Evolutionary conservation across 176 grass and related monocot species (phyloP), one percentile per base, ranked within the genome.

Genomic region (Canna indica): DNA sequence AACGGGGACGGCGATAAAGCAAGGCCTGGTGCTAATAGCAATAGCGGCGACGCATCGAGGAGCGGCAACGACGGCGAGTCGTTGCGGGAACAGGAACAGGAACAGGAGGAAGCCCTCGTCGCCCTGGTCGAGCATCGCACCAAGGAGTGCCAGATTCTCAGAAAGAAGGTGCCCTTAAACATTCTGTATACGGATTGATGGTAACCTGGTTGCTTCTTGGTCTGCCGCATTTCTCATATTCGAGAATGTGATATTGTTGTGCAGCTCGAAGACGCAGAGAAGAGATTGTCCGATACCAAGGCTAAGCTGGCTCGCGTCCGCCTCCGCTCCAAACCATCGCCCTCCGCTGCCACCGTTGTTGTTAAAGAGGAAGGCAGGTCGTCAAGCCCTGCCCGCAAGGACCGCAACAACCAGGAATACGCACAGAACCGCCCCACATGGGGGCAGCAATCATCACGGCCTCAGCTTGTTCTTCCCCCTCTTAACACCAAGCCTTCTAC

Each of bases 191-290:
- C 10, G 27, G 3, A 12, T 59, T 69, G 25, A 68, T 67, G 1
- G 5, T 16, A 24, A 1, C 24, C 4, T 36, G 35, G 36, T 39
- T 32, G 3, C 35, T 72, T 56, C 14, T 36, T 26, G 7, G 26
- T 15, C 16, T 30, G 22, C 33, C 6, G 7, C 41, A n/a, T 22
- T n/a, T 26, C 35, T 67, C 35, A 24, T 67, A 5, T 26, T 68
- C 41, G 47, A 47, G n/a, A n/a, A n/a, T n/a, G n/a, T 7, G 16
- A 13, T 69, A 48, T 31, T 15, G 24, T 45, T 57, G 47, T 47
- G 30, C 86, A 99, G 94, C 69, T 92, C 28, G 86, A 83, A 18
- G 75, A 70, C 39, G 84, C 78, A 5, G 86, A 93, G 78, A 76
- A 14, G 47, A 90, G 85, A 61, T 75, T 93, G 36, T 59, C n/a